Evolutionary conservation across 805 yeast genomes (phyloP), one percentile per base, ranked within the genome.

Genomic region (Saccharomyces jurei): DNA sequence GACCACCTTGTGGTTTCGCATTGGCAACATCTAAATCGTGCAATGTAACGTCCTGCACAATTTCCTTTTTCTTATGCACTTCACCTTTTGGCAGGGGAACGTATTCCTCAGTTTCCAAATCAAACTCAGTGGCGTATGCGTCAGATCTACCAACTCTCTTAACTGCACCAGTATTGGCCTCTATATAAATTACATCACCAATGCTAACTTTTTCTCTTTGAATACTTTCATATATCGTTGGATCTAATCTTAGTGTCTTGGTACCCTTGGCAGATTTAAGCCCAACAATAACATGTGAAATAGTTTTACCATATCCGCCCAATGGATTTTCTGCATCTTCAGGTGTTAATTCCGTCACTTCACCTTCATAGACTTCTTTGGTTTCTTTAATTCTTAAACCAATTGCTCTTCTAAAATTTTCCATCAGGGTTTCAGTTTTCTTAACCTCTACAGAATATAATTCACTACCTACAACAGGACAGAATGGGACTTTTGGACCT

Each of bases 41-140:
- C 63, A 94, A 79, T 2, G 98, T 89, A 48, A 94, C 97, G 63
- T 94, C 97, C 75, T 94, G 99, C 22, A 94, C 96, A 63, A 92
- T 90, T 73, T 94, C 98, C 71, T 94, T 94, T 79, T 94, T 90
- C 70, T 92, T 91, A 76, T 94, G 99, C 48, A 94, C 96, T 72
- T 94, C 99, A 52, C 99, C 99, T 75, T 94, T 95, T 57, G 99
- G 99, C 64, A 95, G 79, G 47, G 99, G 97, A 25, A 94, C 98
- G 71, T 94, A 94, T 74, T 94, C 98, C 74, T 95, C 97, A 28
- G 98, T 97, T 78, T 94, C 98, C 56, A 95, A 81, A 72, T 94
- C 99, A 64, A 91, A 94, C 74, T 94, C 99, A 9, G 99, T 90
- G 26, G 99, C 97, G 66, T 90, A 90, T 0, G 97, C 97, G 71